phyloP scores from a whole-genome alignment of 129 eudicot genomes.

The Lactuca sativa region DNA sequence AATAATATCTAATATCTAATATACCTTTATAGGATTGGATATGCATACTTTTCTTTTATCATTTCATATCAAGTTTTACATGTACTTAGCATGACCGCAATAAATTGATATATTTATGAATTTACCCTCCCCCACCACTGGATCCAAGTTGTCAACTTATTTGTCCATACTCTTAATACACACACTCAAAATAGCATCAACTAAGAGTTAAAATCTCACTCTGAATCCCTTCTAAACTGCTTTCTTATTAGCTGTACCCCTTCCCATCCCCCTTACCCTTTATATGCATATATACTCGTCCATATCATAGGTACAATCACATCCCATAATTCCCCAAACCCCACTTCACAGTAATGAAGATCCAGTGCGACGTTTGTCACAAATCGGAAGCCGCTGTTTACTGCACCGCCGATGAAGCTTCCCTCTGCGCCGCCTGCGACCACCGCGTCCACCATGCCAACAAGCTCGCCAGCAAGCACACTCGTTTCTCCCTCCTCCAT shows the following conservation, averaged over 20 bases:
- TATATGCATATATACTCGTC: constrained; percentile 10
- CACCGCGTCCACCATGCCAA: constrained; percentile 80
- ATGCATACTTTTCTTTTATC: too few relatives aligned
- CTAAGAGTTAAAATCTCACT: constrained; percentile 15
- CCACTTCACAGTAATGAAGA: constrained; percentile 55
- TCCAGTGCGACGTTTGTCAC: constrained; percentile 82
- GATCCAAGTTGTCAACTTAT: constrained; percentile 34
- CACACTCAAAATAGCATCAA: constrained; percentile 1
- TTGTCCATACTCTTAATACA: constrained; percentile 9
- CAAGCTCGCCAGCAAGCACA: constrained; percentile 78
- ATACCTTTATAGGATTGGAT: too few relatives aligned
- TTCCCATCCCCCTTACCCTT: constrained; percentile 4
- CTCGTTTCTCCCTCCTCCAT: constrained; percentile 50
- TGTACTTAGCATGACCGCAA: neutral
- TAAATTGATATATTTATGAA: neutral
- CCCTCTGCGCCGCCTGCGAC: constrained; percentile 77
- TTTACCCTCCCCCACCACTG: constrained; percentile 10
- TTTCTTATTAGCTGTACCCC: constrained; percentile 12
- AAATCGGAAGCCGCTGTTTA: constrained; percentile 60
- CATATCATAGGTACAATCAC: constrained; percentile 31
- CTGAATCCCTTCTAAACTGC: constrained; percentile 11
- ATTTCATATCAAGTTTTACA: too few relatives aligned
- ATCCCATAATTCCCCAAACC: constrained; percentile 18
- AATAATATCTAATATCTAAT: too few relatives aligned
- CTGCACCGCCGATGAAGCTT: constrained; percentile 93